These are phyloP conservation scores for Cyclocybe aegerita DNA, from an alignment of 768 basidiomycete species.

Conservation along the genomic window DNA sequence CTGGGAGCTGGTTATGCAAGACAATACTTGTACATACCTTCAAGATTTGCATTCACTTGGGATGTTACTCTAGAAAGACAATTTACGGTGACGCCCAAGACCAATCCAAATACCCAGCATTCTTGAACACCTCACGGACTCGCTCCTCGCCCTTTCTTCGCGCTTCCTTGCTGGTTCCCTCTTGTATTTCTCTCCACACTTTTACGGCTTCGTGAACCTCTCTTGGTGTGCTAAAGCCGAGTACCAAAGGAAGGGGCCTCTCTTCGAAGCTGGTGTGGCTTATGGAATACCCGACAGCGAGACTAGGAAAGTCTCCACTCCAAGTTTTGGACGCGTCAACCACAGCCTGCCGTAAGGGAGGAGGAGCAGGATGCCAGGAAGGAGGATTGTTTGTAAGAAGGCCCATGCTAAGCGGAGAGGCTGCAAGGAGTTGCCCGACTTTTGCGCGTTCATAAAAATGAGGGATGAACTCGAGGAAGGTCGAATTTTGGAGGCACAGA, in stretches of 20 bases:
- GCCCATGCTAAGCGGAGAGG: conserved; percentile 86
- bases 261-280: conserved; percentile 39
- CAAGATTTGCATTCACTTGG: background rate
- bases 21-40: too few relatives aligned
- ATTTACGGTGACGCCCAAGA: conserved; percentile 67
- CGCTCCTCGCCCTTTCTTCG: conserved; percentile 43
- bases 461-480: conserved; percentile 52
- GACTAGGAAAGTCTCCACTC: conserved; percentile 51
- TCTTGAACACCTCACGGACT: conserved; percentile 43
- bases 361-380: conserved; percentile 77
- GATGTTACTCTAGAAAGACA: background rate
- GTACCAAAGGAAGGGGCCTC: conserved; percentile 58
- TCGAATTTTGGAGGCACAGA: conserved; percentile 71
- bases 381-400: conserved; percentile 60
- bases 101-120: conserved; percentile 57
- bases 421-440: conserved; percentile 67
- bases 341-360: conserved; percentile 42
- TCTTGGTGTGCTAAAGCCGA: conserved; percentile 64
- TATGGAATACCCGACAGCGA: conserved; percentile 77
- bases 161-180: conserved; percentile 21
- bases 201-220: conserved; percentile 77
- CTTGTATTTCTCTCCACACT: conserved; percentile 64
- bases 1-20: too few relatives aligned
- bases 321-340: conserved; percentile 36
- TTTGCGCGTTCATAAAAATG: conserved; percentile 62